These are phyloP conservation scores for Euphorbia corollata DNA, from an alignment of 441 rosid genomes.

Conservation along the genomic window DNA sequence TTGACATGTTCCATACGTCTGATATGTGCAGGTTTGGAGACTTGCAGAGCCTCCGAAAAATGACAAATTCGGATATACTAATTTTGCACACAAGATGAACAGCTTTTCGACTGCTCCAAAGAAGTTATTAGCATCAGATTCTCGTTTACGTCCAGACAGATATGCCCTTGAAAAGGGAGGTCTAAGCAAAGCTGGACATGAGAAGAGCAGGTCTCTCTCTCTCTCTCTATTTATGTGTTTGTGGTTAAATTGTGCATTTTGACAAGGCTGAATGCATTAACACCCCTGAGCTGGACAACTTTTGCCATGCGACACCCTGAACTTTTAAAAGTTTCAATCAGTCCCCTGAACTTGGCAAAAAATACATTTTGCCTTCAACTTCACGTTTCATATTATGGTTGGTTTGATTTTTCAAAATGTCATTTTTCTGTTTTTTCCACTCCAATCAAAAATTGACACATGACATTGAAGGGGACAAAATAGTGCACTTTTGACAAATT, in stretches of 20 bases:
- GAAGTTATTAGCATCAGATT: conserved; percentile 82
- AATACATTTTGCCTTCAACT: too few relatives aligned
- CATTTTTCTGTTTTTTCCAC: too few relatives aligned
- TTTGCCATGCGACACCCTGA: too few relatives aligned
- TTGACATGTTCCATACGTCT: conserved; percentile 20
- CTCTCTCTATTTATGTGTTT: conserved; percentile 11
- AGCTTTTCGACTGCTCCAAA: conserved; percentile 88
- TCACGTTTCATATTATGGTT: too few relatives aligned
- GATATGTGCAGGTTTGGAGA: conserved; percentile 49
- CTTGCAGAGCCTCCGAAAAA: conserved; percentile 69
- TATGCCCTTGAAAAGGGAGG: conserved; percentile 89
- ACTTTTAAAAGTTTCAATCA: too few relatives aligned
- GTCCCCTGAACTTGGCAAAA: too few relatives aligned
- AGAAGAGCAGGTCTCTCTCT: conserved; percentile 71
- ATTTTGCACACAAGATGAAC: conserved; percentile 88
- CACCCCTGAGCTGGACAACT: too few relatives aligned
- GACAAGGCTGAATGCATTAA: neutral
- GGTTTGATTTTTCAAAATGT: too few relatives aligned
- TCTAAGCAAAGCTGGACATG: conserved; percentile 63
- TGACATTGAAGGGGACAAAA: too few relatives aligned
- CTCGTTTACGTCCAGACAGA: conserved; percentile 93
- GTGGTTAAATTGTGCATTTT: neutral
- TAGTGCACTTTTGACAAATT: too few relatives aligned
- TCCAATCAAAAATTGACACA: too few relatives aligned
- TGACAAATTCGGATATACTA: conserved; percentile 77